These are phyloP conservation scores for Wickerhamomyces queroliae DNA, from an alignment of 805 yeast species.

Conservation along the genomic window DNA sequence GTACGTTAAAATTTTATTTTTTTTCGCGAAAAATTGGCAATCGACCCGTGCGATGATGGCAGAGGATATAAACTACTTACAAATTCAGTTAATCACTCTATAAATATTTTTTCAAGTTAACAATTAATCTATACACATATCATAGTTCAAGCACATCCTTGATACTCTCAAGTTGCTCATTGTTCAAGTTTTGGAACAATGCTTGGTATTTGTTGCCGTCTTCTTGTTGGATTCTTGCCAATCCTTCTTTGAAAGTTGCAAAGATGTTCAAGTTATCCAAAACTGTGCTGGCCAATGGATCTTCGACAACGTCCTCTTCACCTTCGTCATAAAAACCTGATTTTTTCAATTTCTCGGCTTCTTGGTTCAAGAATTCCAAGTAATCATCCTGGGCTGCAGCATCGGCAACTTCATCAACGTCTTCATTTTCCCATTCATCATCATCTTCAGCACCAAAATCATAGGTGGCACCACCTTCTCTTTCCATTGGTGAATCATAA, in stretches of 20 bases:
- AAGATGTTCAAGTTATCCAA: constrained; percentile 74
- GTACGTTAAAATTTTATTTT: neutral
- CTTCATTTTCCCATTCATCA: constrained; percentile 34
- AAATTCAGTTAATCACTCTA: neutral
- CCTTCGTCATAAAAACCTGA: constrained; percentile 28
- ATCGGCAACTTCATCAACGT: constrained; percentile 20
- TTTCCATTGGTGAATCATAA: constrained; percentile 22
- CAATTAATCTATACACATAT: too few relatives aligned
- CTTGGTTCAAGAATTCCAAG: constrained; percentile 40
- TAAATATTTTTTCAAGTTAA: too few relatives aligned
- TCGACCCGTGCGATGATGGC: neutral
- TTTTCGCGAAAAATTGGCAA: neutral
- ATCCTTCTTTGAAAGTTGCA: constrained; percentile 52
- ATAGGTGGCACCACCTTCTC: constrained; percentile 24
- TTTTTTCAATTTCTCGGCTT: constrained; percentile 32
- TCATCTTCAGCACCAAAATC: constrained; percentile 24
- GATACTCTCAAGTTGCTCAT: constrained; percentile 29
- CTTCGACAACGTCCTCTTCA: constrained; percentile 77
- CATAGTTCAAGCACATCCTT: constrained; percentile 25
- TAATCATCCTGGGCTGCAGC: constrained; percentile 36
- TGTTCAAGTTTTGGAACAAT: constrained; percentile 34
- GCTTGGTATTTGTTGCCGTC: constrained; percentile 44
- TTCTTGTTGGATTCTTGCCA: constrained; percentile 40
- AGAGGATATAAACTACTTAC: neutral
- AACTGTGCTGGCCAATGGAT: constrained; percentile 72